Conservation (phyloP, 495 filamentous ascomycete genomes). For the Letharia columbiana region DNA sequence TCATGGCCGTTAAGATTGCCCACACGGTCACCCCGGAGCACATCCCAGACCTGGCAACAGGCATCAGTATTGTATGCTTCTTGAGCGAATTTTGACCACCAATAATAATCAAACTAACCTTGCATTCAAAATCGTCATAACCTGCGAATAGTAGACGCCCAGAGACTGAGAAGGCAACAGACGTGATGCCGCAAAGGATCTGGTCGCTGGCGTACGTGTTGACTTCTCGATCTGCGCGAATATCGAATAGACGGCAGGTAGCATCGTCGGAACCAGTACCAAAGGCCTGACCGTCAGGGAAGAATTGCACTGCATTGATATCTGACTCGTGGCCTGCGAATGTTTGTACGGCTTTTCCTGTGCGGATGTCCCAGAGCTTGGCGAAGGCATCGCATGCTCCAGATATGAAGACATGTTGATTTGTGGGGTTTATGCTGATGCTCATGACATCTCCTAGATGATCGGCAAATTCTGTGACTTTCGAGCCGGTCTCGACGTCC, state of each 20-base stretch:
- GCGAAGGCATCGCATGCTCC: conserved; percentile 98
- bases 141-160: conserved; percentile 92
- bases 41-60: conserved; percentile 78
- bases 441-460: conserved; percentile 99
- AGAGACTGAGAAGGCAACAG: conserved; percentile 95
- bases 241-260: conserved; percentile 94
- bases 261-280: conserved; percentile 98
- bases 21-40: conserved; percentile 92
- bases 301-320: conserved; percentile 99
- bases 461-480: conserved; percentile 97
- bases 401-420: conserved; percentile 92
- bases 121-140: conserved; percentile 99
- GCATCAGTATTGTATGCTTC: conserved; percentile 19
- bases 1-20: conserved; percentile 94
- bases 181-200: conserved; percentile 95
- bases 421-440: conserved; percentile 98
- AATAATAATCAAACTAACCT: conserved; percentile 50
- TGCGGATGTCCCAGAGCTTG: conserved; percentile 97
- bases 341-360: conserved; percentile 96
- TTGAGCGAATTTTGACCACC: no score
- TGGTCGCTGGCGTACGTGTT: conserved; percentile 96
- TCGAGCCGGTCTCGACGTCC: conserved; percentile 96
- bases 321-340: conserved; percentile 98
- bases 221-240: conserved; percentile 90
- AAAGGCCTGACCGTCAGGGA: conserved; percentile 97